phyloP scores from a whole-genome alignment of 2,329 filamentous ascomycete species.

The Penicillium sp. region DNA sequence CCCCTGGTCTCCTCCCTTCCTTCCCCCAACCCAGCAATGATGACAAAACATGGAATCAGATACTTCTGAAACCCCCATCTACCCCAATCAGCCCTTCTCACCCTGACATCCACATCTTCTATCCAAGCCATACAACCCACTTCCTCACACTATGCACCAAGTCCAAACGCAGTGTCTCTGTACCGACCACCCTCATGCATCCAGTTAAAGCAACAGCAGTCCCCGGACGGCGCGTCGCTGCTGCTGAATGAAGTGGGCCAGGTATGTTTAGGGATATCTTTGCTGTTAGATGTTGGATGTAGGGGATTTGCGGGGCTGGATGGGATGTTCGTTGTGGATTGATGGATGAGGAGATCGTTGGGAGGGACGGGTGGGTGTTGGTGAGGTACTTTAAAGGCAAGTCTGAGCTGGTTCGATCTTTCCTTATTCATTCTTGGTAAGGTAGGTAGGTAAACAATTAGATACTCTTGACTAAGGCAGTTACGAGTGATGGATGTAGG shows the following conservation, averaged over 20 bases:
- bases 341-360: not conserved
- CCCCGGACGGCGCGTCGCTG: conserved; percentile 20
- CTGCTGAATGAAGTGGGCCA: not conserved
- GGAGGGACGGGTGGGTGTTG: conserved; percentile 12
- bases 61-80: conserved; percentile 39
- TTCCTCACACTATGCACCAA: not conserved
- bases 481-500: too few species aligned
- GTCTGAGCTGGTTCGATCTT: conserved; percentile 26
- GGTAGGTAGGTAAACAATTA: too few species aligned
- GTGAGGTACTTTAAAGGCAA: conserved; percentile 31
- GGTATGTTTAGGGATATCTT: not conserved
- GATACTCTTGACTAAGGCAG: too few species aligned
- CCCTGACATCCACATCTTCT: not conserved
- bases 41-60: conserved; percentile 42
- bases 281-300: conserved; percentile 1
- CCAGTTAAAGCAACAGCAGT: conserved; percentile 23
- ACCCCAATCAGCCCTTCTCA: not conserved
- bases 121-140: not conserved
- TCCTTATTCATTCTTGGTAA: too few species aligned
- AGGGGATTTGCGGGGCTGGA: not conserved
- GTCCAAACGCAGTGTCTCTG: conserved; percentile 3
- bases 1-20: not conserved
- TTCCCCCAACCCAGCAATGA: conserved; percentile 32
- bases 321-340: not conserved
- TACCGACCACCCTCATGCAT: conserved; percentile 7